Conservation (phyloP, 148 eudicot species). For the Vaccinium macrocarpon region DNA sequence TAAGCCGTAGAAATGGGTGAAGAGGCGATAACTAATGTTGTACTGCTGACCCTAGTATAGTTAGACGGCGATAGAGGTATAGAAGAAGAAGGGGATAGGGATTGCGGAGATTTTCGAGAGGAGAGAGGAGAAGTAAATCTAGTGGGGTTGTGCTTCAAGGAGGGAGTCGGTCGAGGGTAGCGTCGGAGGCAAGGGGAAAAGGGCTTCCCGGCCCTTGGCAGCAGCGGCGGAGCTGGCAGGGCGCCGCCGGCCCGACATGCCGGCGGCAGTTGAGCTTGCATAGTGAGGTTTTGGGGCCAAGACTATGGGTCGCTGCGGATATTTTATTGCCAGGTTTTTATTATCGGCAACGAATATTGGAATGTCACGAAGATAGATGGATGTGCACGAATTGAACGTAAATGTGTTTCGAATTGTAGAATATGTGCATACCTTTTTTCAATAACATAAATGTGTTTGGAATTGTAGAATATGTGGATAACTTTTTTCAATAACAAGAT, state of each 20-base stretch:
- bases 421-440: too few relatives aligned
- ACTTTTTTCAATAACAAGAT: too few relatives aligned
- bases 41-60: neutral
- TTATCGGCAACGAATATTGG: too few relatives aligned
- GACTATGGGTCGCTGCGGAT: too few relatives aligned
- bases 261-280: conserved; percentile 75
- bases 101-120: conserved; percentile 25
- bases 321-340: too few relatives aligned
- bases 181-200: neutral
- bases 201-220: conserved; percentile 16
- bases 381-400: too few relatives aligned
- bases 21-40: conserved; percentile 30
- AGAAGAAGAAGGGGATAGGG: conserved; percentile 25
- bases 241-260: conserved; percentile 55
- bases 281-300: conserved; percentile 11
- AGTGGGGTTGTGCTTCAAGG: conserved; percentile 2
- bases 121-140: neutral
- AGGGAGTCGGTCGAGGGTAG: neutral
- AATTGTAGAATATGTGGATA: too few relatives aligned
- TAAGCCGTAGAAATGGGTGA: conserved; percentile 38
- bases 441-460: too few relatives aligned
- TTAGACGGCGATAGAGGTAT: conserved; percentile 20
- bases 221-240: conserved; percentile 18
- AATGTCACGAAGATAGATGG: too few relatives aligned
- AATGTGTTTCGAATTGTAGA: too few relatives aligned